These are phyloP conservation scores for Isoetes engelmannii DNA, from an alignment of 83 land plant genomes.

Conservation along the genomic window DNA sequence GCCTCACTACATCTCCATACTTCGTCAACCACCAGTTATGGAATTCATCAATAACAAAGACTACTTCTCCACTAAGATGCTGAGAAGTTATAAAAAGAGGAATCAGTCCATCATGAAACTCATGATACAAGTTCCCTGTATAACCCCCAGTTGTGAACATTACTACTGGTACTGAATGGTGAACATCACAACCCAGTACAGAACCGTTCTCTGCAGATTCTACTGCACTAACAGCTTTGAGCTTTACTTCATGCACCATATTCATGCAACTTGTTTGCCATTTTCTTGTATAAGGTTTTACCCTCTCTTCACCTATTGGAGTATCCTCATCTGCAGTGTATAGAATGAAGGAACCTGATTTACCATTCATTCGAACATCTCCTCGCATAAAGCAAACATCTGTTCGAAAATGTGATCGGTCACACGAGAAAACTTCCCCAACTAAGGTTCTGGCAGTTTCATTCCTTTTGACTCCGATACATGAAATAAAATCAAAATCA, in stretches of 20 bases:
- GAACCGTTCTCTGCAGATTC: background rate
- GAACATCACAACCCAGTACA: slow-evolving; percentile 3
- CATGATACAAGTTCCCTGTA: slow-evolving; percentile 14
- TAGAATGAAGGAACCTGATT: slow-evolving; percentile 26
- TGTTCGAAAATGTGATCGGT: slow-evolving; percentile 44
- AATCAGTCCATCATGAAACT: slow-evolving; percentile 10
- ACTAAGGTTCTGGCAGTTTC: slow-evolving; percentile 16
- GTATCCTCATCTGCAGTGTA: slow-evolving; percentile 7
- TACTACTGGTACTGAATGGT: slow-evolving; percentile 12
- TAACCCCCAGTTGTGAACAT: slow-evolving; percentile 16
- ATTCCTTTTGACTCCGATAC: too few relatives aligned
- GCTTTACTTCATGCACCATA: slow-evolving; percentile 36
- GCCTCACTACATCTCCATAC: slow-evolving; percentile 32
- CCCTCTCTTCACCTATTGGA: slow-evolving; percentile 32
- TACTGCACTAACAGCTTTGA: slow-evolving; percentile 15
- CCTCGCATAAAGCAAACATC: slow-evolving; percentile 72
- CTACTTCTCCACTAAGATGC: slow-evolving; percentile 16
- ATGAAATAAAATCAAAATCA: too few relatives aligned
- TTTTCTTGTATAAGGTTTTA: slow-evolving; percentile 37
- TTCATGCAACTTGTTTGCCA: slow-evolving; percentile 29
- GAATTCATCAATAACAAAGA: slow-evolving; percentile 21
- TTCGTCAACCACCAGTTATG: slow-evolving; percentile 41
- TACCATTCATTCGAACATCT: slow-evolving; percentile 39
- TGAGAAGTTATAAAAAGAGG: slow-evolving; percentile 13
- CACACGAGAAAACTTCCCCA: slow-evolving; percentile 43